Conservation (phyloP, 2,329 filamentous ascomycete species). For the Apiospora arundinis region DNA sequence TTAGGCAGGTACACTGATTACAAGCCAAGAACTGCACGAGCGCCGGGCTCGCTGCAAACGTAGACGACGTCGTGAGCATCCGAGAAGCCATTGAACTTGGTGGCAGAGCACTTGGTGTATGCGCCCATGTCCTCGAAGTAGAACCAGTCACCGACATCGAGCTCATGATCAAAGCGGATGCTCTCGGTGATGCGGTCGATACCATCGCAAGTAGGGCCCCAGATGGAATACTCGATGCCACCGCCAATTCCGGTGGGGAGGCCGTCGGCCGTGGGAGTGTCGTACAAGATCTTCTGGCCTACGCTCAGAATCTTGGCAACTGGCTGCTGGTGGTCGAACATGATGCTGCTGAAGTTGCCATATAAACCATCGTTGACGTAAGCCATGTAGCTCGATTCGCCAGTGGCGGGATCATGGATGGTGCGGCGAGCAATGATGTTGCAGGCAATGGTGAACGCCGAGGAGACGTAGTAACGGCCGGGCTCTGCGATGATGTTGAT, state of each 20-base stretch:
- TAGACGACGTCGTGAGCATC: slow-evolving; percentile 94
- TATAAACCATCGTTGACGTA: slow-evolving; percentile 98
- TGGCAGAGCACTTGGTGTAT: slow-evolving; percentile 98
- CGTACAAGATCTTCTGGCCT: slow-evolving; percentile 63
- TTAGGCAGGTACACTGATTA: slow-evolving; percentile 23
- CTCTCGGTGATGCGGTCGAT: slow-evolving; percentile 92
- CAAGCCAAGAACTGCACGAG: slow-evolving; percentile 69
- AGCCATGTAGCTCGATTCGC: slow-evolving; percentile 85
- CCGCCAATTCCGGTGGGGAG: slow-evolving; percentile 48
- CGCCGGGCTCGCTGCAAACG: slow-evolving; percentile 91
- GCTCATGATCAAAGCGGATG: slow-evolving; percentile 74
- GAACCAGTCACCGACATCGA: slow-evolving; percentile 96
- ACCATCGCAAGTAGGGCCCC: slow-evolving; percentile 97
- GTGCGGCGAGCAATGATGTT: slow-evolving; percentile 96
- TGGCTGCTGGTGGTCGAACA: slow-evolving; percentile 97
- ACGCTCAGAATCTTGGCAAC: slow-evolving; percentile 79
- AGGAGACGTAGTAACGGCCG: slow-evolving; percentile 93
- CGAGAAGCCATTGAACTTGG: slow-evolving; percentile 95
- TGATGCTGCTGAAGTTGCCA: slow-evolving; percentile 98
- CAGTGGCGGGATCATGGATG: slow-evolving; percentile 72
- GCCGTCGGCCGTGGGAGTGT: slow-evolving; percentile 57
- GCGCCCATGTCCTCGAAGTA: slow-evolving; percentile 99
- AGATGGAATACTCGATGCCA: slow-evolving; percentile 88
- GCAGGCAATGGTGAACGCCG: slow-evolving; percentile 92
- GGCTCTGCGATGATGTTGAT: slow-evolving; percentile 94